These are phyloP conservation scores for Emiliania huxleyi DNA, from an alignment of 78 protist species.

Conservation along the genomic window DNA sequence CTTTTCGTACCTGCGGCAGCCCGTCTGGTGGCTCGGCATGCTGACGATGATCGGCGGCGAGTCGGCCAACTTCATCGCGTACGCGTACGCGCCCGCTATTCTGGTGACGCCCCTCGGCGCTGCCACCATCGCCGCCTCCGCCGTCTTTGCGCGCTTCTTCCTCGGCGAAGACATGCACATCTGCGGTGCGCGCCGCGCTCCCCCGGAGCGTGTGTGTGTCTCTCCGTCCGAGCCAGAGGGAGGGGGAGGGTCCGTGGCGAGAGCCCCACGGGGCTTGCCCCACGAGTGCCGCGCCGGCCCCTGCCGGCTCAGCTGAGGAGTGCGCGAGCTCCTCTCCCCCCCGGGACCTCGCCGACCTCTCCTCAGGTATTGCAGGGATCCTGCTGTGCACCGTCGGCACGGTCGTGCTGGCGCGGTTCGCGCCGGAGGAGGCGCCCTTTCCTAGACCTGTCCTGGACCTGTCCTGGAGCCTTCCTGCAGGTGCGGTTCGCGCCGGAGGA, in stretches of 20 bases:
- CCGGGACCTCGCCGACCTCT: no score
- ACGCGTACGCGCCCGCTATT: conserved; percentile 35
- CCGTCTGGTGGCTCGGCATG: conserved; percentile 37
- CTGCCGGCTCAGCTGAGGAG: no score
- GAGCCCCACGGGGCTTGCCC: no score
- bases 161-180: not conserved
- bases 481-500: not conserved
- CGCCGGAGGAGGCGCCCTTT: not conserved
- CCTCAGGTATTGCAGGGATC: not conserved
- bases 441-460: no score
- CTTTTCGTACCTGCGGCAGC: conserved; percentile 1
- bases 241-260: no score
- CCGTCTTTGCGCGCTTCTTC: not conserved
- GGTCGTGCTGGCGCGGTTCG: not conserved
- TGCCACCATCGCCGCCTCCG: not conserved
- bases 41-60: conserved; percentile 11
- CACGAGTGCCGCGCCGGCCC: no score
- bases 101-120: conserved; percentile 46
- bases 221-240: no score
- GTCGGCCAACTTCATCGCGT: conserved; percentile 24
- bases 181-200: no score
- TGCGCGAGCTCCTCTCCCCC: no score
- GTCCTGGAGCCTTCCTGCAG: no score
- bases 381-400: not conserved
- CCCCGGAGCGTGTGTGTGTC: no score